Conservation (phyloP, 163 green algal species). For the Scenedesmus sp. region DNA sequence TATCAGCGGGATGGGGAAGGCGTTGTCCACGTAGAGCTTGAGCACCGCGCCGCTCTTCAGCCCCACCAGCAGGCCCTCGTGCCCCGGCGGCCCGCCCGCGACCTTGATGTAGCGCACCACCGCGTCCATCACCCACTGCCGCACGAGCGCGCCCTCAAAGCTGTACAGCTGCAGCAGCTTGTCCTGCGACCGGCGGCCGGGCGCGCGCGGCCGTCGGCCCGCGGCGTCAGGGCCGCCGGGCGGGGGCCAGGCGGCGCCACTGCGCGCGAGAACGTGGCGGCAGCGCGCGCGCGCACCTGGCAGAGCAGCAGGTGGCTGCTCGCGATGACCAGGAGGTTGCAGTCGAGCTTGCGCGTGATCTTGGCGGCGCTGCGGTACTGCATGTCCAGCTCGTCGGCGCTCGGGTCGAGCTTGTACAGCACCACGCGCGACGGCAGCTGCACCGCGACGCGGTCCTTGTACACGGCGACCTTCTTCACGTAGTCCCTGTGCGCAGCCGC, state of each 20-base stretch:
- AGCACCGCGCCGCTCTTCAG: constrained; percentile 73
- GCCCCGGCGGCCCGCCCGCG: constrained; percentile 54
- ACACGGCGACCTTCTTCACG: constrained; percentile 87
- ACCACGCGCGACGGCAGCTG: constrained; percentile 76
- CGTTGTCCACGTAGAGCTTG: constrained; percentile 85
- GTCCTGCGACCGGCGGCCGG: too few relatives aligned
- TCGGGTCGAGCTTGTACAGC: constrained; percentile 77
- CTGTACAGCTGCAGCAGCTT: constrained; percentile 82
- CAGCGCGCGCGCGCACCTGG: constrained; percentile 55
- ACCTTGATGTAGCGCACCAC: constrained; percentile 90
- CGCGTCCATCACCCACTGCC: constrained; percentile 80
- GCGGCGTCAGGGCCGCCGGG: too few relatives aligned
- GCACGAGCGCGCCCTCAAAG: constrained; percentile 78
- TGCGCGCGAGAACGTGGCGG: too few relatives aligned
- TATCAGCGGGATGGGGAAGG: constrained; percentile 70
- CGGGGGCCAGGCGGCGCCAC: too few relatives aligned
- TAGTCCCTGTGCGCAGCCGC: constrained; percentile 66
- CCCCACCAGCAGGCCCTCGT: constrained; percentile 82
- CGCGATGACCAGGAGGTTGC: constrained; percentile 87
- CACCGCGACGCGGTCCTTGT: constrained; percentile 82
- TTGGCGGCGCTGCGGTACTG: constrained; percentile 74
- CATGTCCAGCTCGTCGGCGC: constrained; percentile 68
- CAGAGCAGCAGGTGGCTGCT: constrained; percentile 79
- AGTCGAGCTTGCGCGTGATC: constrained; percentile 80
- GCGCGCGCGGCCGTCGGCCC: too few relatives aligned